phyloP scores from a whole-genome alignment of 2,329 filamentous ascomycete genomes.

The Lachnellula arida region DNA sequence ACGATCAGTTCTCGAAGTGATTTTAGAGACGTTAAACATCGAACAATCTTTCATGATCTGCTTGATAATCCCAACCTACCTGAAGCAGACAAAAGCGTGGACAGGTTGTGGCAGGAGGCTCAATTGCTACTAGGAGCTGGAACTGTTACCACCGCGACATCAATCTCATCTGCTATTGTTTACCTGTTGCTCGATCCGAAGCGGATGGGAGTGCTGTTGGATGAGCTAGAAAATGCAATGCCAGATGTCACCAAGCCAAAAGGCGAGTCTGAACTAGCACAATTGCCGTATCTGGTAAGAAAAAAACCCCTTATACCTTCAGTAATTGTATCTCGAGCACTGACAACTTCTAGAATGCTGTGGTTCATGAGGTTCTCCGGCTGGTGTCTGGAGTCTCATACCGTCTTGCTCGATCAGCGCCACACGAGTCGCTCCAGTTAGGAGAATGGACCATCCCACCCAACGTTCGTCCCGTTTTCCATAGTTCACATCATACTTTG shows the following conservation, averaged over 20 bases:
- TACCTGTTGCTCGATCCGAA: slow-evolving; percentile 27
- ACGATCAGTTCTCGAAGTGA: slow-evolving; percentile 5
- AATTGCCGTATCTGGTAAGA: slow-evolving; percentile 36
- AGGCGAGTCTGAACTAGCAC: slow-evolving; percentile 35
- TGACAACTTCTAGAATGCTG: slow-evolving; percentile 4
- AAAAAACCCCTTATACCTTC: not conserved
- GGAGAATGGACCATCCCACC: slow-evolving; percentile 10
- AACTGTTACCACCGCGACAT: slow-evolving; percentile 35
- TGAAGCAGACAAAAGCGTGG: slow-evolving; percentile 33
- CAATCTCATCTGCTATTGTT: slow-evolving; percentile 29
- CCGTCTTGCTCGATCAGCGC: slow-evolving; percentile 12
- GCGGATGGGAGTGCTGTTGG: slow-evolving; percentile 22
- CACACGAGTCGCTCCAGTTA: slow-evolving; percentile 9
- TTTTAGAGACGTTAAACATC: slow-evolving; percentile 9
- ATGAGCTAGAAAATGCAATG: slow-evolving; percentile 27
- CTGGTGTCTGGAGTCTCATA: slow-evolving; percentile 12
- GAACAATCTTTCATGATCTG: slow-evolving; percentile 23
- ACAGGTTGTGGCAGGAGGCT: slow-evolving; percentile 37
- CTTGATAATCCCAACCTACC: slow-evolving; percentile 33
- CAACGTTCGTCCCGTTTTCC: slow-evolving; percentile 1
- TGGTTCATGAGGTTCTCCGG: slow-evolving; percentile 10
- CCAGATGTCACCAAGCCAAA: slow-evolving; percentile 18
- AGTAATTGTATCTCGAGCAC: not conserved
- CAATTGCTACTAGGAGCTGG: slow-evolving; percentile 36
- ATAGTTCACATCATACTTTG: not conserved